These are phyloP conservation scores for Candida insectalens DNA, from an alignment of 805 yeast species.

Conservation along the genomic window DNA sequence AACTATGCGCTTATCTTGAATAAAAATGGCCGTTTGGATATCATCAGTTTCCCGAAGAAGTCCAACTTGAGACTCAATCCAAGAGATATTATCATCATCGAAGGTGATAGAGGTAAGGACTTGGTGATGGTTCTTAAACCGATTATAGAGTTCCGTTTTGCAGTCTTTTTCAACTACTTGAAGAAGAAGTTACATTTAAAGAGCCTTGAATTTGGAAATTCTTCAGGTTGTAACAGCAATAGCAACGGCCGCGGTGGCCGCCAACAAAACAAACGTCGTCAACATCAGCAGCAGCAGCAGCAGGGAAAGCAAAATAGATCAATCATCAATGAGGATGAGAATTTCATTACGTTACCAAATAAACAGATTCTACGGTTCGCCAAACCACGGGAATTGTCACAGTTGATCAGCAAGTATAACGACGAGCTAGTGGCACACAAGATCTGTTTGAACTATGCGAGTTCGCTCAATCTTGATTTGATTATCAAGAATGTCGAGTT, in stretches of 20 bases:
- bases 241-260: conserved; percentile 16
- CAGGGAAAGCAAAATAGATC: conserved; percentile 13
- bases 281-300: conserved; percentile 9
- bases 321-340: conserved; percentile 43
- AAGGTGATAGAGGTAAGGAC: conserved; percentile 81
- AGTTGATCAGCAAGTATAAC: conserved; percentile 50
- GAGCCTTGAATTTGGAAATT: conserved; percentile 31
- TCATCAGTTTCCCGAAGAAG: conserved; percentile 55
- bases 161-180: conserved; percentile 61
- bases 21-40: conserved; percentile 44
- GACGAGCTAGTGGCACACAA: conserved; percentile 67
- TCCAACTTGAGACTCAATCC: conserved; percentile 49
- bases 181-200: conserved; percentile 64
- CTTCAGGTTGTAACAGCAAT: conserved; percentile 9
- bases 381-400: conserved; percentile 57
- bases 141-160: conserved; percentile 48
- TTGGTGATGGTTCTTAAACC: conserved; percentile 67
- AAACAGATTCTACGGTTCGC: conserved; percentile 73
- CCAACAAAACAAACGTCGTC: conserved; percentile 6
- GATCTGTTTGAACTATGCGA: conserved; percentile 42
- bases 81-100: conserved; percentile 65
- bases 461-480: conserved; percentile 34
- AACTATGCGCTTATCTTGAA: conserved; percentile 26
- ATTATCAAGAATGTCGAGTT: conserved; percentile 67
- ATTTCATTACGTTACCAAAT: conserved; percentile 62